Evolutionary conservation across 2,329 filamentous ascomycete species (phyloP).

Genomic region (Ophiostoma fasciatum): DNA sequence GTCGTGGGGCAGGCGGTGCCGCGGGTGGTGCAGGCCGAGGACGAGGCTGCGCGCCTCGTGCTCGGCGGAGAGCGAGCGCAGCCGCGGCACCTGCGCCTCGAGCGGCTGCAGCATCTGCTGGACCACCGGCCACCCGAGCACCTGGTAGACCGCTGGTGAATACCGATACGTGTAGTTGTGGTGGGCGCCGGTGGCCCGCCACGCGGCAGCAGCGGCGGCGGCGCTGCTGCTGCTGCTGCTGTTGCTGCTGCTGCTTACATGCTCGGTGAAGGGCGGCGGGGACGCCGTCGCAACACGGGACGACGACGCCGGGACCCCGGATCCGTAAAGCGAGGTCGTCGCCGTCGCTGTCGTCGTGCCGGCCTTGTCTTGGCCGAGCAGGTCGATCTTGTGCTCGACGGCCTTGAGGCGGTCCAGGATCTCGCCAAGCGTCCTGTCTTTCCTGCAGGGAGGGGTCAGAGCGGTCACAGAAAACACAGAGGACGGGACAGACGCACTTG

Average conservation of each 20-base stretch:
- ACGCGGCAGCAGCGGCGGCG: background rate
- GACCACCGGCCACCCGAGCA: slow-evolving; percentile 34
- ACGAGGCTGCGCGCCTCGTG: slow-evolving; percentile 23
- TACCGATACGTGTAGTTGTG: slow-evolving; percentile 15
- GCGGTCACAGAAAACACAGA: background rate
- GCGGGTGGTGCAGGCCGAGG: slow-evolving; percentile 16
- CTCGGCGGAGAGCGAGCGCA: slow-evolving; percentile 15
- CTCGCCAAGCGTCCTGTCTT: slow-evolving; percentile 47
- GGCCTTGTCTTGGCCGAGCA: slow-evolving; percentile 18
- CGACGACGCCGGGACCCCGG: no score
- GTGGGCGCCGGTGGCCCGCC: background rate
- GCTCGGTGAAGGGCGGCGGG: no score
- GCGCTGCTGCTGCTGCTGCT: background rate
- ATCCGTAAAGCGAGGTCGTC: no score
- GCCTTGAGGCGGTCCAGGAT: slow-evolving; percentile 41
- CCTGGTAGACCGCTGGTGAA: slow-evolving; percentile 30
- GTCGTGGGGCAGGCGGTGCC: slow-evolving; percentile 9
- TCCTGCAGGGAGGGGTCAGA: slow-evolving; percentile 24
- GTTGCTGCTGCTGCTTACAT: no score
- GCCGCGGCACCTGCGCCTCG: slow-evolving; percentile 16
- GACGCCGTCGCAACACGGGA: no score
- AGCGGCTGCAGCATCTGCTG: slow-evolving; percentile 24
- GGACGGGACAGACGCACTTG: slow-evolving; percentile 27
- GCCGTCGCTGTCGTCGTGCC: slow-evolving; percentile 5
- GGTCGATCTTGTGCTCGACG: slow-evolving; percentile 41